Base-by-base conservation (phyloP, 352 stramenopile genomes). In the Globisporangium paroecandrum region DNA sequence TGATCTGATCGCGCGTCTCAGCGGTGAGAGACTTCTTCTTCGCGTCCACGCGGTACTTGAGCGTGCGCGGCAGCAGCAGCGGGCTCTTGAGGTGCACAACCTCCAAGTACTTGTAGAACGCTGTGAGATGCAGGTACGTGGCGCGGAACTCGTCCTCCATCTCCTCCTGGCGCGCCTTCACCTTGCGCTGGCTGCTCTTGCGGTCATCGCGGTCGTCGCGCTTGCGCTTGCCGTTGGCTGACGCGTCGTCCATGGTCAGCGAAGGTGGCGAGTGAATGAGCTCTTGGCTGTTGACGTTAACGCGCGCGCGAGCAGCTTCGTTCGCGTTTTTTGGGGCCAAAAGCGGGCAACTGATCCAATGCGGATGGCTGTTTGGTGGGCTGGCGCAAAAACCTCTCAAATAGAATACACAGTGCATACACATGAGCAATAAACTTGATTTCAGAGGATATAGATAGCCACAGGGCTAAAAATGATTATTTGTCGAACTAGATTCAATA, bases 31-130 rank as follows among this genome's bases (percentile, higher is more conserved):
- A 66, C 47, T 69, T 59, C 49, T 57, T 63, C 32, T 64, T 64
- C 12, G 64, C 41, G 51, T 82, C 73, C 41, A 87, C 62, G 15
- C 87, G 87, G 76, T 94, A 95, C 64, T 81, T 89, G 34, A 95
- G 78, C 68, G 87, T 85, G 47, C 87, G 82, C 58, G 87, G 82
- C 60, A 95, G 73, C 76, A 95, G 85, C 27, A 94, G 75, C 47
- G 87, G 87, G 25, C 76, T 83, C 62, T 82, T 69, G 47, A 93
- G 69, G 61, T 95, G 86, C 69, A 87, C 64, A 24, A 91, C 67
- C 67, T 95, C 87, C 38, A 95, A 73, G 66, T 88, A 72, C 73
- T 95, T 95, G 74, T 95, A 95, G 34, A 95, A 77, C 58, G 84
- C 74, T 64, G 86, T 95, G 64, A 90, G 73, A 2, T 72, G 79